Conservation (phyloP, 345 rosid species). For the Brassica incana region DNA sequence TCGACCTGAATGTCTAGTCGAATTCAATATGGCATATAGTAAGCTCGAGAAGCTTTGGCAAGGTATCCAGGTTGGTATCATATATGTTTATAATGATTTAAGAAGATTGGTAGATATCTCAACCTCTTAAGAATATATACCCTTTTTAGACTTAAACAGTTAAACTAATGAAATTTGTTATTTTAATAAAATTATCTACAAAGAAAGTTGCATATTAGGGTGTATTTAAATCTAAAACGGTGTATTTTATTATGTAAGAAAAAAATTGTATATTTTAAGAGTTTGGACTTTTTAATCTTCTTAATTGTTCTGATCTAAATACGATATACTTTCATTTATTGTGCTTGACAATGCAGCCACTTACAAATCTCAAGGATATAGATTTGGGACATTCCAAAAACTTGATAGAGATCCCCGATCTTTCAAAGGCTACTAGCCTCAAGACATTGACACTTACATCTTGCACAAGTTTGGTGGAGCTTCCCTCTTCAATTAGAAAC, state of each 20-base stretch:
- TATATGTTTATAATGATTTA: background rate
- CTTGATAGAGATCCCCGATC: constrained; percentile 31
- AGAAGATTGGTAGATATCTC: background rate
- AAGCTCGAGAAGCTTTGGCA: constrained; percentile 31
- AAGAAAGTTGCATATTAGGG: background rate
- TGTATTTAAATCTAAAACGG: background rate
- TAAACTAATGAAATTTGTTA: background rate
- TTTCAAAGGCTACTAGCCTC: constrained; percentile 28
- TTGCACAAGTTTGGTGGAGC: constrained; percentile 26
- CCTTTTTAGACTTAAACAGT: background rate
- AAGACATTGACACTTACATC: background rate
- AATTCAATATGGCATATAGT: constrained; percentile 7
- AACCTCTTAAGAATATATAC: background rate
- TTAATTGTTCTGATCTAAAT: background rate
- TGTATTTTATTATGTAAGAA: background rate
- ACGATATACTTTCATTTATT: background rate
- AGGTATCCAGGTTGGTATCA: constrained; percentile 26
- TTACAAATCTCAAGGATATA: constrained; percentile 29
- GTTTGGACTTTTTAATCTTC: background rate
- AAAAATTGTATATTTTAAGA: background rate
- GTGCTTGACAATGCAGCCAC: constrained; percentile 11
- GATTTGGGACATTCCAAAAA: constrained; percentile 9
- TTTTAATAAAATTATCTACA: background rate
- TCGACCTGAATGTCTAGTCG: constrained; percentile 7
- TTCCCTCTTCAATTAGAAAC: constrained; percentile 18